Evolutionary conservation across 2,329 filamentous ascomycete genomes (phyloP).

Genomic region (Trichoderma citrinoviride): DNA sequence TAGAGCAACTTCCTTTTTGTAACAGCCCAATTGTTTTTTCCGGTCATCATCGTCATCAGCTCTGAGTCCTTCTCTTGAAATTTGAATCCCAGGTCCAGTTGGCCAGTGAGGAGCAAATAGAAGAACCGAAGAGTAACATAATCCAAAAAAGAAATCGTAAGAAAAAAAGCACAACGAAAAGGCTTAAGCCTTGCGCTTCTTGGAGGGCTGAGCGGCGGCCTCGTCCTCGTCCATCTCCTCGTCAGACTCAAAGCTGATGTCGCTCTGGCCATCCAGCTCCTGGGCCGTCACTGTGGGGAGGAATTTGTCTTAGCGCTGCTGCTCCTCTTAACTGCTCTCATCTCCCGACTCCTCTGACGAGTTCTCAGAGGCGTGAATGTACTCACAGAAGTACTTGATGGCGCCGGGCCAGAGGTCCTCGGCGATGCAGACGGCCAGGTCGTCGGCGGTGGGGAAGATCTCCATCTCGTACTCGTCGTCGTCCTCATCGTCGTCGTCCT

Average conservation of each 20-base stretch:
- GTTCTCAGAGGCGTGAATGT: conserved; percentile 12
- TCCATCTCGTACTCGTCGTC: conserved; percentile 70
- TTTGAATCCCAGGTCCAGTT: neutral
- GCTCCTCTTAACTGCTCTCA: neutral
- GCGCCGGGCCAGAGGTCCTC: conserved; percentile 89
- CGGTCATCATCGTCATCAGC: conserved; percentile 1
- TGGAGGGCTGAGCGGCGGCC: conserved; percentile 41
- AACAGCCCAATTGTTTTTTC: neutral
- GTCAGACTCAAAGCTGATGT: conserved; percentile 66
- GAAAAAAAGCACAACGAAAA: neutral
- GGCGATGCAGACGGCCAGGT: conserved; percentile 73
- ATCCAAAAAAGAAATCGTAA: conserved; percentile 7
- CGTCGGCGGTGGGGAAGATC: conserved; percentile 84
- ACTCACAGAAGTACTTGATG: conserved; percentile 87
- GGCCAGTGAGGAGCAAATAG: neutral
- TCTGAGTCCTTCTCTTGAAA: neutral
- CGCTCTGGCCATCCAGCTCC: conserved; percentile 64
- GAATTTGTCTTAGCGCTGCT: neutral
- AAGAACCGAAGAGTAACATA: neutral
- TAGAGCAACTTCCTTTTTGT: neutral
- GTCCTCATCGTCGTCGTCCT: conserved; percentile 56
- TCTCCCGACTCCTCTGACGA: conserved; percentile 8
- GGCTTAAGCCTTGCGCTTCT: conserved; percentile 44
- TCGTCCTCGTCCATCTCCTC: conserved; percentile 53
- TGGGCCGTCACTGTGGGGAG: conserved; percentile 48